These are phyloP conservation scores for Truncatella angustata DNA, from an alignment of 2,329 filamentous ascomycete species.

Conservation along the genomic window DNA sequence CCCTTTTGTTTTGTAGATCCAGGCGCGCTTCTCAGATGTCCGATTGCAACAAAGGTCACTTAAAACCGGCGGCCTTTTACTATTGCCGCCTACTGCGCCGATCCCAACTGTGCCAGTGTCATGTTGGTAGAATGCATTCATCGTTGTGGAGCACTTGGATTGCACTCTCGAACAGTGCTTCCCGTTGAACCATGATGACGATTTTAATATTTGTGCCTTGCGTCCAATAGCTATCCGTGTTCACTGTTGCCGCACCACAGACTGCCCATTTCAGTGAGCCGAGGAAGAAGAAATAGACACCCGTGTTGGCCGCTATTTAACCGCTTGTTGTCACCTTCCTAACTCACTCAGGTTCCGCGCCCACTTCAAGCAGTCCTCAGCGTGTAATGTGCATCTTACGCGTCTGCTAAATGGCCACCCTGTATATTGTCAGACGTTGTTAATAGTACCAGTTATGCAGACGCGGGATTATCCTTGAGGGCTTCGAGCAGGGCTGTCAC, in stretches of 20 bases:
- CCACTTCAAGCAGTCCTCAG: constrained; percentile 3
- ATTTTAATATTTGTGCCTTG: too few relatives aligned
- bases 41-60: neutral
- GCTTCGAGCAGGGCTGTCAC: neutral
- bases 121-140: too few relatives aligned
- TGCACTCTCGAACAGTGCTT: too few relatives aligned
- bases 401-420: neutral
- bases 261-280: neutral
- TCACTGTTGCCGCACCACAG: neutral
- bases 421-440: neutral
- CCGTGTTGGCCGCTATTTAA: constrained; percentile 4
- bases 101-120: too few relatives aligned
- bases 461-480: neutral
- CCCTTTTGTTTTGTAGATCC: too few relatives aligned
- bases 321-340: constrained; percentile 9
- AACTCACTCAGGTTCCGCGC: constrained; percentile 8
- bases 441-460: too few relatives aligned
- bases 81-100: too few relatives aligned
- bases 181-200: too few relatives aligned
- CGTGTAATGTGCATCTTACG: neutral
- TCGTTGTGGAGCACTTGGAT: too few relatives aligned
- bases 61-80: too few relatives aligned
- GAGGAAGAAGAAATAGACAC: neutral
- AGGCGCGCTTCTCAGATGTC: neutral
- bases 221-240: too few relatives aligned